phyloP scores from a whole-genome alignment of 1,284 basidiomycete species.

The Ceratobasidium sp. region DNA sequence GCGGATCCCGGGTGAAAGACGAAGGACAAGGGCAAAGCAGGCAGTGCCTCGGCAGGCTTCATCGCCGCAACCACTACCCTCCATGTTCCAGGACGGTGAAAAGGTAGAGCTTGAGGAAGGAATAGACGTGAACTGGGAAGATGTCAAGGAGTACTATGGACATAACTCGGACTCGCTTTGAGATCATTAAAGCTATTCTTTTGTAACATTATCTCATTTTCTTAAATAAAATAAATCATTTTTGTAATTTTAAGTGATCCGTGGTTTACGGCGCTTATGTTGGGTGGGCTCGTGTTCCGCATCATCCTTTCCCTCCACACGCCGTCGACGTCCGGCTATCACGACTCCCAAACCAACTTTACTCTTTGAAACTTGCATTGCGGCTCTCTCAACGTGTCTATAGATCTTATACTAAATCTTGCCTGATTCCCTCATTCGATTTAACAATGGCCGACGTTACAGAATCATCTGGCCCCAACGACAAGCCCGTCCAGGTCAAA shows the following conservation, averaged over 20 bases:
- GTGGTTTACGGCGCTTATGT: too few species aligned
- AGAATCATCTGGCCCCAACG: conserved; percentile 53
- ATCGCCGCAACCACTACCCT: conserved; percentile 6
- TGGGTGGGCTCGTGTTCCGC: conserved; percentile 21
- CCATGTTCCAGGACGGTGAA: conserved; percentile 36
- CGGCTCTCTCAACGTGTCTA: conserved; percentile 8
- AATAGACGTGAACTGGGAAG: conserved; percentile 54
- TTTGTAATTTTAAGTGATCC: conserved; percentile 33
- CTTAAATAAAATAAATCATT: conserved; percentile 10
- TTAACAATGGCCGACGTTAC: conserved; percentile 51
- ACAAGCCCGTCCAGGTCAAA: conserved; percentile 92
- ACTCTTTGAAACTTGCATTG: conserved; percentile 2
- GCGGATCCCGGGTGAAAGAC: conserved; percentile 1
- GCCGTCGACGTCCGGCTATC: conserved; percentile 30
- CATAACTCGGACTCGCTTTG: not conserved
- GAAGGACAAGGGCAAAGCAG: conserved; percentile 1
- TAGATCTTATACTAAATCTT: conserved; percentile 23
- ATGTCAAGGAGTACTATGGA: conserved; percentile 61
- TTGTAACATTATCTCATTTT: conserved; percentile 4
- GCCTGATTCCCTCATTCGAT: conserved; percentile 6
- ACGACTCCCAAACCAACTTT: conserved; percentile 23
- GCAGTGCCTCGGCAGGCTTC: not conserved
- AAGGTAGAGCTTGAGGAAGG: conserved; percentile 63
- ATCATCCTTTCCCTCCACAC: conserved; percentile 36
- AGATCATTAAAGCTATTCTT: not conserved